phyloP scores from a whole-genome alignment of 352 stramenopile genomes.

The Globisporangium orthogonon region DNA sequence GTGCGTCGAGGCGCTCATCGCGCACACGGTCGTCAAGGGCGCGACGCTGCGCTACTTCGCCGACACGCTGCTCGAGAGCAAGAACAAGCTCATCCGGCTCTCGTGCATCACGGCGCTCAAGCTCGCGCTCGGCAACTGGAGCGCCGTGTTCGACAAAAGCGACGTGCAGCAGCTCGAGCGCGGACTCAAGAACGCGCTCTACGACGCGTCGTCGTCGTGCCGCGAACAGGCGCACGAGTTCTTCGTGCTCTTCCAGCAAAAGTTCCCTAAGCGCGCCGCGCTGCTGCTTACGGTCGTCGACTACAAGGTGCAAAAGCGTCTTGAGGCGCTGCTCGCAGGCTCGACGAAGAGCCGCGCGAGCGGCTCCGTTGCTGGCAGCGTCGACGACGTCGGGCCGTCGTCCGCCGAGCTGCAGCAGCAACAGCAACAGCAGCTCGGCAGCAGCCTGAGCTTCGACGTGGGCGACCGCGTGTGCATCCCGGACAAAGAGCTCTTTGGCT shows the following conservation, averaged over 20 bases:
- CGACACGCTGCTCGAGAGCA: conserved; percentile 67
- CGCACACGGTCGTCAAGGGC: conserved; percentile 66
- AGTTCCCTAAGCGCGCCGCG: conserved; percentile 71
- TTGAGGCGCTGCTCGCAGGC: conserved; percentile 48
- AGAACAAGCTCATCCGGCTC: conserved; percentile 77
- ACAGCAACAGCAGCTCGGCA: not conserved
- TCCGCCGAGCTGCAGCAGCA: not conserved
- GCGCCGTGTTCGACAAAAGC: conserved; percentile 64
- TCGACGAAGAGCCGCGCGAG: conserved; percentile 8
- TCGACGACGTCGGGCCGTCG: conserved; percentile 33
- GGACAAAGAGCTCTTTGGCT: conserved; percentile 78
- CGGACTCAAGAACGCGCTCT: conserved; percentile 60
- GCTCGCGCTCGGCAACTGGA: conserved; percentile 52
- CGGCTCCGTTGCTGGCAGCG: conserved; percentile 25
- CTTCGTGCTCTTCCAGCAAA: conserved; percentile 63
- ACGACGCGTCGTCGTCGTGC: conserved; percentile 73
- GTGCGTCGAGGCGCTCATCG: conserved; percentile 61
- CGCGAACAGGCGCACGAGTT: conserved; percentile 61
- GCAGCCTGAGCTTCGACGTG: conserved; percentile 43
- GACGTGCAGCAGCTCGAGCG: conserved; percentile 80
- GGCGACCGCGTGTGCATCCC: conserved; percentile 80
- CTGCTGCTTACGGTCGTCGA: conserved; percentile 63
- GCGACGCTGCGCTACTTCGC: conserved; percentile 67
- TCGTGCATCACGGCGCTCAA: conserved; percentile 65
- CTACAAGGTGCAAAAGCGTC: conserved; percentile 79